Percentiles rank a stretch among this genome's conserved stretches.
Evolutionary conservation across 768 basidiomycete genomes (phyloP).

Genomic region (Multifurca ochricompacta): DNA sequence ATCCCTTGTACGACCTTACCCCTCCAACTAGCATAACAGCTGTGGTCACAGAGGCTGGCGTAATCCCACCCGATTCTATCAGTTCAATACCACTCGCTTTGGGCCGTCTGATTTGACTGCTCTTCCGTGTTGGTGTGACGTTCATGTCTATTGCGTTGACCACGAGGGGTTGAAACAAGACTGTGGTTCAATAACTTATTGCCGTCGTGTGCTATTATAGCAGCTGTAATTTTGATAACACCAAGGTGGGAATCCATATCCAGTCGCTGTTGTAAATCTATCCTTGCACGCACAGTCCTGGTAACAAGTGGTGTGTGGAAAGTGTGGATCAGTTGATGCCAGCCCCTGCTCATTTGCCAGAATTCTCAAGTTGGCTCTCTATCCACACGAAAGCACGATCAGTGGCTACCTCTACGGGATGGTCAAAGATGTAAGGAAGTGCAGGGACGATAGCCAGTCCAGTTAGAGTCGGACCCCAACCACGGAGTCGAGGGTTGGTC

Average conservation of each 20-base stretch:
- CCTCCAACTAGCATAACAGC: slow-evolving; percentile 89
- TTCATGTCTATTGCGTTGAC: background rate
- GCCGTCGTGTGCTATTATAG: slow-evolving; percentile 9
- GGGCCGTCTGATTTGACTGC: slow-evolving; percentile 27
- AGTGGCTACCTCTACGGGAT: slow-evolving; percentile 67
- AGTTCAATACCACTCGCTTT: slow-evolving; percentile 74
- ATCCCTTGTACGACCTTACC: slow-evolving; percentile 90
- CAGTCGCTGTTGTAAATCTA: background rate
- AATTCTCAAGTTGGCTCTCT: slow-evolving; percentile 43
- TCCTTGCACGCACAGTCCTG: background rate
- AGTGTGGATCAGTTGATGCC: slow-evolving; percentile 15
- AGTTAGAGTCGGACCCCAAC: slow-evolving; percentile 71
- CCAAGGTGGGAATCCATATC: background rate
- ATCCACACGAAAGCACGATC: slow-evolving; percentile 67
- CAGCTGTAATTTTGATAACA: background rate
- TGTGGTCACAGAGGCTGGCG: slow-evolving; percentile 93
- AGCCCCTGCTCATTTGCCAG: slow-evolving; percentile 27
- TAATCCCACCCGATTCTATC: slow-evolving; percentile 90
- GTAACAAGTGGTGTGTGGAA: background rate
- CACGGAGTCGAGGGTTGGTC: slow-evolving; percentile 48
- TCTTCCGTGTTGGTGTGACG: background rate
- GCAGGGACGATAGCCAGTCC: slow-evolving; percentile 68
- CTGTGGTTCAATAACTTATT: slow-evolving; percentile 19
- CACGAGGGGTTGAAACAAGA: background rate
- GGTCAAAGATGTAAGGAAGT: slow-evolving; percentile 71